Evolutionary conservation across 192 early-diverging fungal species (phyloP), one percentile per base, ranked within the genome.

Genomic region (Jimgerdemannia lactiflua): DNA sequence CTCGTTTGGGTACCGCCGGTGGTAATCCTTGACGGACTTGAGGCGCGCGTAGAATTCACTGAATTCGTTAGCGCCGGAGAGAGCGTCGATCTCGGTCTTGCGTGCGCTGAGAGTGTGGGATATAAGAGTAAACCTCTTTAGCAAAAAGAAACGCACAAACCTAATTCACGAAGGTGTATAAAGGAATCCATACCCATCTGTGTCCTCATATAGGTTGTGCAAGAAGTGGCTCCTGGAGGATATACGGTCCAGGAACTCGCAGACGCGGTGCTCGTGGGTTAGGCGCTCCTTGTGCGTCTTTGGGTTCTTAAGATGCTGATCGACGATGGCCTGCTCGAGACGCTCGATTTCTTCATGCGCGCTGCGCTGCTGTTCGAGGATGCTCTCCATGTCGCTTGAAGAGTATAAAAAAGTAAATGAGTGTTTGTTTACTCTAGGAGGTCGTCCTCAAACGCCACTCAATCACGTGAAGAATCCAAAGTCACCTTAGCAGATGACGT

Each of bases 271-370:
- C 80, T 98, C 93, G 72, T 90, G 90, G 20, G 90, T 72, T 40
- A 99, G 87, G 69, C 89, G 86, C 72, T 97, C 94, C 70, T 93
- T 90, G 83, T 95, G 92, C 79, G 88, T 91, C 74, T 92, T 92
- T 64, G 93, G 85, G 67, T 94, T 87, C 39, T 87, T 80, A 75
- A 94, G 85, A 78, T 95, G 90, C 78, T 95, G 90, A 75, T 91
- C 87, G 9, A 96, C 95, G 40, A 92, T 89, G 0, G 94, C 95
- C 75, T 94, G 87, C 79, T 98, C 95, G n/a, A 97, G 76, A 42
- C 94, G 91, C 84, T 99, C 97, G 71, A 96, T 89, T 76, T 96
- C 94, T 85, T 99, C 96, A 78, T 96, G 91, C 29, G 90, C 87
- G 64, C 86, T 85, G 43, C 95, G 87, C 79, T 94, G 93, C 70